phyloP scores from a whole-genome alignment of 345 rosid species.

The Nasturtium officinale region DNA sequence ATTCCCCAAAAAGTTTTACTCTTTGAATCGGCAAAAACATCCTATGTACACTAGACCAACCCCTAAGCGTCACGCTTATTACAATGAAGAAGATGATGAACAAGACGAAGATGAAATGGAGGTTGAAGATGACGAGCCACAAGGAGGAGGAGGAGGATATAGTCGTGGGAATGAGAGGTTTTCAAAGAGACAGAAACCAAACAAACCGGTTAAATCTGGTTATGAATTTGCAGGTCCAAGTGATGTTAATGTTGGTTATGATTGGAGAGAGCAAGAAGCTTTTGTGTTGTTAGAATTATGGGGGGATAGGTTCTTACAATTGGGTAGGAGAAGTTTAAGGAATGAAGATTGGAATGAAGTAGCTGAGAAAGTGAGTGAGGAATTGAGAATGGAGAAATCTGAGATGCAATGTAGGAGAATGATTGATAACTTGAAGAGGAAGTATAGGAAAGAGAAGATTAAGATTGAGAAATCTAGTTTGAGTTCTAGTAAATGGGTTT shows the following conservation, averaged over 20 bases:
- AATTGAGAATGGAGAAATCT: slow-evolving; percentile 67
- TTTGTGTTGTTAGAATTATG: slow-evolving; percentile 82
- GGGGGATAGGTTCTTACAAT: slow-evolving; percentile 87
- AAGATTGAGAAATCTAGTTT: slow-evolving; percentile 51
- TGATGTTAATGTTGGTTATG: slow-evolving; percentile 70
- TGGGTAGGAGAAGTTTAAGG: slow-evolving; percentile 87
- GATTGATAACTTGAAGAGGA: slow-evolving; percentile 88
- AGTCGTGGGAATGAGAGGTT: slow-evolving; percentile 56
- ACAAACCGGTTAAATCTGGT: slow-evolving; percentile 63
- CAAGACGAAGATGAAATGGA: slow-evolving; percentile 36
- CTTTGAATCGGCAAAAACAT: slow-evolving; percentile 60
- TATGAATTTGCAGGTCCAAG: slow-evolving; percentile 76
- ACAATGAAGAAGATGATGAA: slow-evolving; percentile 42
- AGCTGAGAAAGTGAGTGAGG: slow-evolving; percentile 88
- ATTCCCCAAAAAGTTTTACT: slow-evolving; percentile 62
- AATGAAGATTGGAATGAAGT: slow-evolving; percentile 97
- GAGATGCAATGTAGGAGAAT: slow-evolving; percentile 90
- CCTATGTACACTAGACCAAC: slow-evolving; percentile 45
- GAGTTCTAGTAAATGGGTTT: slow-evolving; percentile 73
- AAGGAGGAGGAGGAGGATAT: slow-evolving; percentile 32
- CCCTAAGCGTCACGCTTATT: slow-evolving; percentile 41
- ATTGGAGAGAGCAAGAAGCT: slow-evolving; percentile 92
- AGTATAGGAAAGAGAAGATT: slow-evolving; percentile 85
- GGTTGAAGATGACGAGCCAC: slow-evolving; percentile 49
- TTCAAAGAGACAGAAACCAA: slow-evolving; percentile 73